These are phyloP conservation scores for Nannochloropsis granulata DNA, from an alignment of 108 stramenopile genomes.

Conservation along the genomic window DNA sequence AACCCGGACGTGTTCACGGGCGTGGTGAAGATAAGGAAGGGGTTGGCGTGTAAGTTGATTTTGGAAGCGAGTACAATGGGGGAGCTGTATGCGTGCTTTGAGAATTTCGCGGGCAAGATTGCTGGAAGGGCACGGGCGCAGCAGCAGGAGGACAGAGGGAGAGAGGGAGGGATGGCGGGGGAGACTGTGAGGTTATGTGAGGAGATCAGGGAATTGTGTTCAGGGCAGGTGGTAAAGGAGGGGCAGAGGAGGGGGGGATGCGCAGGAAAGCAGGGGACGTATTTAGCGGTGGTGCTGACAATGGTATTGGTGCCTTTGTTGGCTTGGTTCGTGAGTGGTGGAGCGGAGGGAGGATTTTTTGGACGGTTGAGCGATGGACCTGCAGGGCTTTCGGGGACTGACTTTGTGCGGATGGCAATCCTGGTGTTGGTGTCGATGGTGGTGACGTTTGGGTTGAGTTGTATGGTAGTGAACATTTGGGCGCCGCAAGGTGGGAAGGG, in stretches of 20 bases:
- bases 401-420: not conserved
- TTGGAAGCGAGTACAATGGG: conserved; percentile 1
- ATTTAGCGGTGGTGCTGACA: not conserved
- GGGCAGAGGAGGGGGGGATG: not conserved
- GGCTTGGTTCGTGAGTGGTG: not conserved
- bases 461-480: not conserved
- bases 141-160: not conserved
- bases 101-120: not conserved
- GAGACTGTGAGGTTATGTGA: not conserved
- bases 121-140: not conserved
- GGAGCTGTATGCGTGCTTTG: not conserved
- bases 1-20: conserved; percentile 90
- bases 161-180: not conserved
- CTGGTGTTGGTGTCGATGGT: not conserved
- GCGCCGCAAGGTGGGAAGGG: not conserved
- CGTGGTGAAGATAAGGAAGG: conserved; percentile 77
- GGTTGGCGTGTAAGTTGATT: conserved; percentile 39
- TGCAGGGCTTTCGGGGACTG: not conserved
- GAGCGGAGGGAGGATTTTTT: not conserved
- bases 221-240: not conserved
- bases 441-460: not conserved
- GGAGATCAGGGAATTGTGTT: not conserved
- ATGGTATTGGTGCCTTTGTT: not conserved
- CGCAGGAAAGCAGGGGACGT: not conserved
- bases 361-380: not conserved